Percentiles rank a stretch among this genome's conserved stretches.
Evolutionary conservation across 1,139 yeast genomes (phyloP).

Genomic region (Suhomyces atakaporum): DNA sequence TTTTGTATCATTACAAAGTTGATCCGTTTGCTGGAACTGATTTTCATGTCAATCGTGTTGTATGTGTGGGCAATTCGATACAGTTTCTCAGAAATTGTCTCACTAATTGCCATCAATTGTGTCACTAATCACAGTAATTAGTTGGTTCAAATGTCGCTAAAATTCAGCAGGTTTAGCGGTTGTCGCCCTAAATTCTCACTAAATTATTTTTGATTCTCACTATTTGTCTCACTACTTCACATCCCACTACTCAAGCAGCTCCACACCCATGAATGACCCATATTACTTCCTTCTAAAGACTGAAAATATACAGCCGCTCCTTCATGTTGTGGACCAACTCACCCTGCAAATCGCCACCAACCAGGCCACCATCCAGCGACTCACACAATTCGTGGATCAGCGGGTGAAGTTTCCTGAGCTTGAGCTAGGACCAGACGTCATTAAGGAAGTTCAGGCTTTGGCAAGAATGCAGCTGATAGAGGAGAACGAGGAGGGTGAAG

Average conservation of each 20-base stretch:
- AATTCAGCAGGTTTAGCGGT: no score
- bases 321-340: constrained; percentile 26
- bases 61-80: no score
- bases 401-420: constrained; percentile 24
- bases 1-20: no score
- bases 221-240: neutral
- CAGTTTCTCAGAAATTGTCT: no score
- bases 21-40: no score
- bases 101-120: no score
- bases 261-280: constrained; percentile 6
- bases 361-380: constrained; percentile 24
- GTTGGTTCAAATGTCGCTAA: no score
- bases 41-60: no score
- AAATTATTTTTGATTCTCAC: neutral
- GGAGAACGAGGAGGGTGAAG: constrained; percentile 1
- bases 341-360: constrained; percentile 27
- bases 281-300: constrained; percentile 34
- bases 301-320: constrained; percentile 39
- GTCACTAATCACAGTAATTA: no score
- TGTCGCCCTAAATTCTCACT: neutral
- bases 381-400: constrained; percentile 29
- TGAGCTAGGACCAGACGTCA: constrained; percentile 7
- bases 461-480: neutral
- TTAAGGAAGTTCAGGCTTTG: constrained; percentile 4
- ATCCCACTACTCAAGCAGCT: neutral